These are phyloP conservation scores for Fistulina hepatica DNA, from an alignment of 1,284 basidiomycete species.

Conservation along the genomic window DNA sequence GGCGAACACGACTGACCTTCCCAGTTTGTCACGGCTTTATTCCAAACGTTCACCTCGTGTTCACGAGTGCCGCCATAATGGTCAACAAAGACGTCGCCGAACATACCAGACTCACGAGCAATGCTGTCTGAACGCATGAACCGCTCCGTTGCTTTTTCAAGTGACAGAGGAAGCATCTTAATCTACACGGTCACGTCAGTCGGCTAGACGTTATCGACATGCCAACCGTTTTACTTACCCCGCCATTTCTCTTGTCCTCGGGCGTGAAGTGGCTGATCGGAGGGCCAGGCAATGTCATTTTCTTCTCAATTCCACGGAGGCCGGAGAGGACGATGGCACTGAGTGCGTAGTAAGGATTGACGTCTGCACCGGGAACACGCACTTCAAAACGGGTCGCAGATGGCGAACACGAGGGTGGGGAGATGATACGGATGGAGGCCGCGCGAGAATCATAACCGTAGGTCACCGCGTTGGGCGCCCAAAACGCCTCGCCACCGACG, in stretches of 20 bases:
- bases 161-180: constrained; percentile 62
- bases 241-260: constrained; percentile 46
- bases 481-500: constrained; percentile 88
- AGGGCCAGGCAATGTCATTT: constrained; percentile 55
- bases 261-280: constrained; percentile 56
- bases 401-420: constrained; percentile 74
- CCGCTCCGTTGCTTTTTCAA: constrained; percentile 67
- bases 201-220: constrained; percentile 2
- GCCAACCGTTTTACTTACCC: constrained; percentile 27
- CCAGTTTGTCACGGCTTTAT: constrained; percentile 87
- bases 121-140: constrained; percentile 76
- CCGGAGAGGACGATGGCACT: constrained; percentile 83
- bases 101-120: constrained; percentile 62
- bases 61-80: constrained; percentile 88
- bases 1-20: constrained; percentile 59
- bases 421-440: constrained; percentile 84
- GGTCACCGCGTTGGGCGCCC: constrained; percentile 88
- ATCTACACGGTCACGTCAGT: constrained; percentile 30
- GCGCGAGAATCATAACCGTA: constrained; percentile 94
- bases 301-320: constrained; percentile 76
- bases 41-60: constrained; percentile 81
- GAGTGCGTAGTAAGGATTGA: constrained; percentile 86
- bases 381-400: constrained; percentile 83
- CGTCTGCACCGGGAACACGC: constrained; percentile 92
- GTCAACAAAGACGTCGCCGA: constrained; percentile 86